Evolutionary conservation across 306 rosid species (phyloP).

Genomic region (Amphicarpaea edgeworthii): DNA sequence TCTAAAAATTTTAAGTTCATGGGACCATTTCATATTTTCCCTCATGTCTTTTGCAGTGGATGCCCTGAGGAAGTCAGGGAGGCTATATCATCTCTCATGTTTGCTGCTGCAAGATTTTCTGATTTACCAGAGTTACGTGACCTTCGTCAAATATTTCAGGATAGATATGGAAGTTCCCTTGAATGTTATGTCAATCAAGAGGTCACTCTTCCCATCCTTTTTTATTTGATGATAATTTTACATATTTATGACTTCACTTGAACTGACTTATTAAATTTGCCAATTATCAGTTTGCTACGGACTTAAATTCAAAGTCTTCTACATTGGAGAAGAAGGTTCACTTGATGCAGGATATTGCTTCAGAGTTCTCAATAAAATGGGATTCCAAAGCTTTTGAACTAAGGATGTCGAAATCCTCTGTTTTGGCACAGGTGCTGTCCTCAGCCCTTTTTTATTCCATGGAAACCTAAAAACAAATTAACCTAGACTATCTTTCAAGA

Average conservation of each 20-base stretch:
- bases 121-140: constrained; percentile 98
- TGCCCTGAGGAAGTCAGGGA: constrained; percentile 94
- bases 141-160: constrained; percentile 81
- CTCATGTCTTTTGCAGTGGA: constrained; percentile 60
- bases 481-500: too few relatives aligned
- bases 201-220: constrained; percentile 49
- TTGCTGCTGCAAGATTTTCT: constrained; percentile 93
- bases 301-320: constrained; percentile 68
- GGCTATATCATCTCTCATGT: constrained; percentile 80
- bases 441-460: constrained; percentile 10
- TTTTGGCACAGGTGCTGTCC: constrained; percentile 60
- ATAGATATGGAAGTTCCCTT: constrained; percentile 71
- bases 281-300: constrained; percentile 73
- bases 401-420: constrained; percentile 75
- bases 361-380: constrained; percentile 85
- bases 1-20: constrained; percentile 18
- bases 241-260: constrained; percentile 30
- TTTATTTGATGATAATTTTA: constrained; percentile 19
- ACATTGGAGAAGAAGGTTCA: constrained; percentile 78
- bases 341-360: constrained; percentile 78
- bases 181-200: constrained; percentile 72
- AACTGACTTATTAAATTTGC: constrained; percentile 48
- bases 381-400: constrained; percentile 80
- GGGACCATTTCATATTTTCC: constrained; percentile 16
- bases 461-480: too few relatives aligned